Base-by-base conservation (phyloP, 169 alveolate species). In the Plasmodium inui region DNA sequence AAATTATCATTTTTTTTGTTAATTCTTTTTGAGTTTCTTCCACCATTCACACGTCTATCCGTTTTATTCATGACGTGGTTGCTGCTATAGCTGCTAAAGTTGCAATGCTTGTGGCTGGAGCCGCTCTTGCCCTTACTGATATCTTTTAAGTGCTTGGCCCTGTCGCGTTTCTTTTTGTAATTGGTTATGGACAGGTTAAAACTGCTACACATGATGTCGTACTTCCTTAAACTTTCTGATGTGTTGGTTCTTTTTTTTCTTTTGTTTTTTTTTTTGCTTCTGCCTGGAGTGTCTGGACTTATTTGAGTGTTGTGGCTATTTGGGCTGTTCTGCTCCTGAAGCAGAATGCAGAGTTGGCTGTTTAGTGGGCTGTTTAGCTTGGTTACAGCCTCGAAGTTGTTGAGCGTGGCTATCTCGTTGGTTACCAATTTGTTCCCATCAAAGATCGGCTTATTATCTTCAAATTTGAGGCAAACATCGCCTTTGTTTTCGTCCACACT, bases 91-190 rank as follows among this genome's bases (percentile, higher is more conserved):
- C 26, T 84, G n/a, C 34, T 34, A 39, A n/a, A 70, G n/a, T 19
- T 84, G 32, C 28, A 28, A 32, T 71, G 14, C 28, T 26, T 84
- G 34, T 84, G 44, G n/a, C 39, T 57, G 41, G 22, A 50, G 7
- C 22, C 19, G 61, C 14, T 50, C 61, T 86, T 82, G 12, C 70
- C 80, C n/a, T 78, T 94, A 32, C 82, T 78, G 34, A 37, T 53
- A 39, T 90, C 67, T 37, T 89, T 92, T 26, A 84, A 57, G 28
- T 93, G 93, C 28, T 89, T 90, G 30, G 81, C 67, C 34, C 74
- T 93, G 19, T 78, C 92, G 39, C 78, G 80, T 78, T 41, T 85
- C 14, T 82, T 93, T 32, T 90, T 50, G 86, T 32, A 94, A 84
- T 90, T 53, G 57, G 92, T 94, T 28, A 73, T 78, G 12, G 74